Evolutionary conservation across 768 basidiomycete genomes (phyloP).

Genomic region (Chlorophyllum brunneum): DNA sequence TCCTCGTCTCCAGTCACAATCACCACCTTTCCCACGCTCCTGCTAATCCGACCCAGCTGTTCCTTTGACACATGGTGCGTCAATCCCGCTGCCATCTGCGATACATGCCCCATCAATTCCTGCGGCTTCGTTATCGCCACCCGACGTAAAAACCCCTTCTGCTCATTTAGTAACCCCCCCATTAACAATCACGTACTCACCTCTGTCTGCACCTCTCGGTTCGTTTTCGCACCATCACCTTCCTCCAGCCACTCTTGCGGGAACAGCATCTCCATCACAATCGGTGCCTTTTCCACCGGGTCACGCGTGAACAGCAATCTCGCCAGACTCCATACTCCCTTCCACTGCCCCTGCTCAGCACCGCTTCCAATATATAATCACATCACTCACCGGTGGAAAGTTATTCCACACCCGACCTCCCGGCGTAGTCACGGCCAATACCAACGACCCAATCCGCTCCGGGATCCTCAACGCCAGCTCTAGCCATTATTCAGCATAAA

Average conservation of each 20-base stretch:
- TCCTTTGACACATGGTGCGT: slow-evolving; percentile 56
- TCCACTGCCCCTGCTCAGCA: no score
- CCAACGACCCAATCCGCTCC: slow-evolving; percentile 61
- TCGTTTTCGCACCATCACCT: slow-evolving; percentile 60
- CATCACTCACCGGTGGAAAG: slow-evolving; percentile 52
- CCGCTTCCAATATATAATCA: neutral
- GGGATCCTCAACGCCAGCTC: slow-evolving; percentile 69
- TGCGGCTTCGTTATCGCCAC: slow-evolving; percentile 55
- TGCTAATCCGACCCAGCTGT: slow-evolving; percentile 45
- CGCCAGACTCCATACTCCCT: slow-evolving; percentile 31
- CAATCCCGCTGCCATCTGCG: slow-evolving; percentile 67
- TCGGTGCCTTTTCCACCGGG: slow-evolving; percentile 41
- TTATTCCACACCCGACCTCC: slow-evolving; percentile 57
- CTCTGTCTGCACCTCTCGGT: slow-evolving; percentile 54
- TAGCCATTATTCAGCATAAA: slow-evolving; percentile 21
- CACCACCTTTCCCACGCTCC: slow-evolving; percentile 58
- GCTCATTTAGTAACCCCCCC: slow-evolving; percentile 7
- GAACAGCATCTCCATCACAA: slow-evolving; percentile 56
- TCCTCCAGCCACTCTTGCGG: slow-evolving; percentile 58
- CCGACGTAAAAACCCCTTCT: slow-evolving; percentile 43
- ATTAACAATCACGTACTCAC: slow-evolving; percentile 26
- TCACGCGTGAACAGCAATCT: slow-evolving; percentile 41
- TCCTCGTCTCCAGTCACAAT: slow-evolving; percentile 72
- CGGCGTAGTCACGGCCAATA: slow-evolving; percentile 66
- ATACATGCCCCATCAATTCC: slow-evolving; percentile 54